phyloP scores from a whole-genome alignment of 805 yeast genomes.

The Yarrowia sp. region DNA sequence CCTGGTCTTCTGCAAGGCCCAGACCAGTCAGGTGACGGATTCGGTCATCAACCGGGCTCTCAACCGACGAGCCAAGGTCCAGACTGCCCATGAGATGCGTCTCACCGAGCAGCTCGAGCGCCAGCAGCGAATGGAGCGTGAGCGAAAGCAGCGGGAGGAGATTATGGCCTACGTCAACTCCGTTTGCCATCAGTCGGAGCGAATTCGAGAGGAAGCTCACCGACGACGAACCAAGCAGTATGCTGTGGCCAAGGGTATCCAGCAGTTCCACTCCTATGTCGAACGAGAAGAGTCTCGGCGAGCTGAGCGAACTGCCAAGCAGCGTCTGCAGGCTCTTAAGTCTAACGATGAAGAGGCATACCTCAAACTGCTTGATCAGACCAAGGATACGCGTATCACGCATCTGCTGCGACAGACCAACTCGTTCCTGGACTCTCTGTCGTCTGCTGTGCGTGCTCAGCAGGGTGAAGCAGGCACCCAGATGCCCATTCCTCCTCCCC shows the following conservation, averaged over 20 bases:
- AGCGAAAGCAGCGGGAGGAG: slow-evolving; percentile 50
- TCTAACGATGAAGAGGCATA: slow-evolving; percentile 98
- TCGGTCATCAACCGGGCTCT: slow-evolving; percentile 83
- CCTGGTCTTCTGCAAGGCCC: slow-evolving; percentile 74
- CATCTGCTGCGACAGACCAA: slow-evolving; percentile 92
- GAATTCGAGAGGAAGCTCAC: slow-evolving; percentile 44
- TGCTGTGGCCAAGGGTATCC: slow-evolving; percentile 48
- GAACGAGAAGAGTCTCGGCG: slow-evolving; percentile 91
- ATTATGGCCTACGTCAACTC: slow-evolving; percentile 48
- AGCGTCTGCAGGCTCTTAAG: slow-evolving; percentile 95
- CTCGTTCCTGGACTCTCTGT: slow-evolving; percentile 84
- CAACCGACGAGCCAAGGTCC: slow-evolving; percentile 73
- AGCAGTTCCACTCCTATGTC: slow-evolving; percentile 70
- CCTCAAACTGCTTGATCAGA: slow-evolving; percentile 90
- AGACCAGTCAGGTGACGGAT: slow-evolving; percentile 60
- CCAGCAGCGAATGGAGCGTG: slow-evolving; percentile 53
- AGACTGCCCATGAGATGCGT: slow-evolving; percentile 67
- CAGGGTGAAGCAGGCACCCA: slow-evolving; percentile 64
- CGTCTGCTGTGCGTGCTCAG: slow-evolving; percentile 88
- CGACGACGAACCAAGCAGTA: slow-evolving; percentile 42
- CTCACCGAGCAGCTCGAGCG: slow-evolving; percentile 59
- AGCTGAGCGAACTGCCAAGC: slow-evolving; percentile 93
- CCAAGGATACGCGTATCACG: slow-evolving; percentile 97
- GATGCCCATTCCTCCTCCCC: slow-evolving; percentile 24
- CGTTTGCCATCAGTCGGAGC: slow-evolving; percentile 45